Conservation (phyloP, 2,329 filamentous ascomycete species). For the Paecilomyces sp. region DNA sequence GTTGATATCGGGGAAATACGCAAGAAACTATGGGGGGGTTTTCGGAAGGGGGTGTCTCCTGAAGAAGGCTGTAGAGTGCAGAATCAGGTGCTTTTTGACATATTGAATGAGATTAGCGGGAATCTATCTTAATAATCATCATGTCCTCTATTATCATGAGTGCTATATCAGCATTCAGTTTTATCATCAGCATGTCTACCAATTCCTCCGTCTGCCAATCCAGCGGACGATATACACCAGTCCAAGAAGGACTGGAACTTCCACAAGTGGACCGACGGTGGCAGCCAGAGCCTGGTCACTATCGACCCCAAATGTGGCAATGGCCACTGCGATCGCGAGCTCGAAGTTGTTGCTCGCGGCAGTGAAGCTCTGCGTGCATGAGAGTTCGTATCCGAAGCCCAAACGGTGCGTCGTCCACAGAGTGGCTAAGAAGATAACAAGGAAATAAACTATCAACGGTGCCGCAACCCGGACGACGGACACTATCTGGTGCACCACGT, state of each 20-base stretch:
- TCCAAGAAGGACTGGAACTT: slow-evolving; percentile 72
- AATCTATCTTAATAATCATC: slow-evolving; percentile 1
- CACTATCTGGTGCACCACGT: slow-evolving; percentile 75
- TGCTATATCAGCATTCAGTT: neutral
- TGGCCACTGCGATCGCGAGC: slow-evolving; percentile 79
- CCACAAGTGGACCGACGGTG: slow-evolving; percentile 78
- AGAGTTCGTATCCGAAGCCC: slow-evolving; percentile 67
- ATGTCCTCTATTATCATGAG: neutral
- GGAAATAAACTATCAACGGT: slow-evolving; percentile 75
- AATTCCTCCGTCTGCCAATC: slow-evolving; percentile 13
- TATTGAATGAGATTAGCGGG: slow-evolving; percentile 31
- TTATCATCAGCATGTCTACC: slow-evolving; percentile 3
- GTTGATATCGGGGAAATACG: slow-evolving; percentile 29
- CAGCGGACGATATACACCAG: slow-evolving; percentile 68
- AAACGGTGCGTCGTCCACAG: slow-evolving; percentile 54
- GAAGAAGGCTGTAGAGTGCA: slow-evolving; percentile 30
- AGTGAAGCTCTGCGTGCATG: slow-evolving; percentile 75
- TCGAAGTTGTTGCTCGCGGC: slow-evolving; percentile 93
- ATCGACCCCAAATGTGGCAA: slow-evolving; percentile 69
- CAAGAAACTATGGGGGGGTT: slow-evolving; percentile 26
- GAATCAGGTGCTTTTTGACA: slow-evolving; percentile 35
- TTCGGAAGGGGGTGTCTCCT: slow-evolving; percentile 16
- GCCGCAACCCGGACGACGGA: slow-evolving; percentile 75
- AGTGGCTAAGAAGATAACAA: slow-evolving; percentile 65
- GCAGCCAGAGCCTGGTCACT: slow-evolving; percentile 75